Base-by-base conservation (phyloP, 1,139 yeast species). In the Taiozyma onychis region DNA sequence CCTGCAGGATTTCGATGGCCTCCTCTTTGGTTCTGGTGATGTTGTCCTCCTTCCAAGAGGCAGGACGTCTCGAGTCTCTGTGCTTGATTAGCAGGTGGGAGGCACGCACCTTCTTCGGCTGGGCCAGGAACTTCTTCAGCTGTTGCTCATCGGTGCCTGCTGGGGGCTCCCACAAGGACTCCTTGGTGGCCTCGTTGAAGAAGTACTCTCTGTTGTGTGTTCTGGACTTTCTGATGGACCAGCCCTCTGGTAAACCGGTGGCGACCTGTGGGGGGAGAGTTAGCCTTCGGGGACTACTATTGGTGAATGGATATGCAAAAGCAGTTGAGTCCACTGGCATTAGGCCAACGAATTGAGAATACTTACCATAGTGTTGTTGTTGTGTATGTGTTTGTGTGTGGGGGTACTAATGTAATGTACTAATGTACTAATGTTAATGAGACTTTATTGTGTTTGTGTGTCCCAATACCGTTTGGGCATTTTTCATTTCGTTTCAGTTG, bases 101-200 rank as follows among this genome's bases (percentile, higher is more conserved):
- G 59, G 85, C 76, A 65, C 88, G 70, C 65, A 95, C 78, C 69
- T 85, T 76, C 63, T 80, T 64, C 64, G 87, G 78, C 58, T 68
- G 67, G 59, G 74, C 71, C 59, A 77, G 61, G 68, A 88, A 88
- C 16, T 70, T 72, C 47, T 78, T 75, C 52, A 93, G 74, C 57
- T 75, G 74, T 2, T 69, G 81, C 21, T 77, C 67, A 61, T 93
- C 88, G 3, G 96, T 83, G 9, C 93, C 97, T 49, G 74, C 80
- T 8, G 99, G 99, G 4, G 96, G 86, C 53, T 86, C 95, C 99
- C 99, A 93, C 39, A 83, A 76, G 0, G 97, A 86, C 62, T 85
- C 85, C 47, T 81, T 76, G 4, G 91, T 81, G 42, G 77, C 76
- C 39, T 83, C 81, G 62, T 89, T 82, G 68, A 78, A 82, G 68